phyloP scores from a whole-genome alignment of 768 basidiomycete species.

The Amylocystis lapponica region DNA sequence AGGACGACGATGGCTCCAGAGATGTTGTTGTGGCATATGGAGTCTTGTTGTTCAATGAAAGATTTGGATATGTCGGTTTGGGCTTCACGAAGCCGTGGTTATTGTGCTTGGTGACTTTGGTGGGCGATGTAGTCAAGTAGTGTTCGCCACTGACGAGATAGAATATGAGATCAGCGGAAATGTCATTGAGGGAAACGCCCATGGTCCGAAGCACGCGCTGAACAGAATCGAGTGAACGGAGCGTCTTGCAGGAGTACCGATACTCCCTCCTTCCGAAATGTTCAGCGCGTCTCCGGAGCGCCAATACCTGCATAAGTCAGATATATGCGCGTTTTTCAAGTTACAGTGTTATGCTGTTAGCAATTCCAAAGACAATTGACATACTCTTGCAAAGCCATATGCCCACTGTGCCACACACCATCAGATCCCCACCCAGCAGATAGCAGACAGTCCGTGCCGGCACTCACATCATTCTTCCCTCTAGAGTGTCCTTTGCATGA shows the following conservation, averaged over 20 bases:
- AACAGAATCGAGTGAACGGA: too few species aligned
- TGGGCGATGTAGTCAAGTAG: too few species aligned
- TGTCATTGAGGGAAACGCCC: too few species aligned
- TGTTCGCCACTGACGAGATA: too few species aligned
- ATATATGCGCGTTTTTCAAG: background rate
- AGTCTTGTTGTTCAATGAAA: background rate
- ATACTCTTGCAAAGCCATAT: background rate
- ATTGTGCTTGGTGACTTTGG: too few species aligned
- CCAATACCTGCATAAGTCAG: background rate
- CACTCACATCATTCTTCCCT: conserved; percentile 11
- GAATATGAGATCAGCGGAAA: too few species aligned
- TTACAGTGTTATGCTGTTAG: background rate
- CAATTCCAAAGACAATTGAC: too few species aligned
- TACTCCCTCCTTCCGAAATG: too few species aligned
- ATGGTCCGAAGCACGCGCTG: too few species aligned
- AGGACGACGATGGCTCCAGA: background rate
- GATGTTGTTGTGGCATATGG: background rate
- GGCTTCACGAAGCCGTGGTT: too few species aligned
- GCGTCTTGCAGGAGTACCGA: too few species aligned
- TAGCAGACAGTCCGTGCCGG: background rate
- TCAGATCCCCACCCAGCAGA: conserved; percentile 11
- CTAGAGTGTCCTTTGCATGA: conserved; percentile 2
- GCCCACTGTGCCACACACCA: background rate
- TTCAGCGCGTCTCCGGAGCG: too few species aligned
- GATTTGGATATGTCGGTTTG: background rate